These are phyloP conservation scores for Clonostachys rhizophaga DNA, from an alignment of 2,329 filamentous ascomycete species.

Conservation along the genomic window DNA sequence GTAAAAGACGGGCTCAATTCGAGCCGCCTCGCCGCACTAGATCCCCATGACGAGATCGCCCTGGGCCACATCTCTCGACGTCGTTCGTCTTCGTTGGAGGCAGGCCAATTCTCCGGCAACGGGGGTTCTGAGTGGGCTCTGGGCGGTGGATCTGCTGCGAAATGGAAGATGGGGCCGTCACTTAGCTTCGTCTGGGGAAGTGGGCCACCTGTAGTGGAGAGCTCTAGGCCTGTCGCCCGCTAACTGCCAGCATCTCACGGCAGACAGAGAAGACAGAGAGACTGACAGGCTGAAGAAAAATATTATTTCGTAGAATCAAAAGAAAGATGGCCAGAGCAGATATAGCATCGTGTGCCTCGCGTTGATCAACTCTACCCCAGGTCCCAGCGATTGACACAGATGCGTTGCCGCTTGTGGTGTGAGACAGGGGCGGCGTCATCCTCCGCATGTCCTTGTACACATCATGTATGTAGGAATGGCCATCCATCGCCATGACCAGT, in stretches of 20 bases:
- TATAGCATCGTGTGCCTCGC: not conserved
- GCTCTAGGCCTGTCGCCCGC: not conserved
- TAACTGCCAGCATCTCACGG: not conserved
- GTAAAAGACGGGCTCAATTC: too few species aligned
- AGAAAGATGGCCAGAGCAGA: not conserved
- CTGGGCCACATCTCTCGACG: too few species aligned
- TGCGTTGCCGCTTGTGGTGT: too few species aligned
- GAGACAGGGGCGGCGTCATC: too few species aligned
- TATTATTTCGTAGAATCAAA: not conserved
- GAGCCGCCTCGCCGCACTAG: too few species aligned
- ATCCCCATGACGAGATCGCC: too few species aligned
- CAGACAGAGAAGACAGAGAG: not conserved
- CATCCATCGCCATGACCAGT: too few species aligned
- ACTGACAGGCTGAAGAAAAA: not conserved
- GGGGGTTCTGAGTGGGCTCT: constrained; percentile 1
- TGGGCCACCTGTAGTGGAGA: not conserved
- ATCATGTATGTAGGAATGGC: too few species aligned
- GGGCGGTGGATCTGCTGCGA: not conserved
- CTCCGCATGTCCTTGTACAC: too few species aligned
- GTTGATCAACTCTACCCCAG: not conserved
- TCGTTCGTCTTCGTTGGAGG: too few species aligned
- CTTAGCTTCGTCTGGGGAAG: constrained; percentile 5
- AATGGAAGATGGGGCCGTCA: not conserved
- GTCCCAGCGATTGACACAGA: not conserved
- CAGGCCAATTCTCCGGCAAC: constrained; percentile 1